Percentiles rank a stretch among this genome's conserved stretches.
Evolutionary conservation across 306 rosid species (phyloP).

Genomic region (Inga oerstediana): DNA sequence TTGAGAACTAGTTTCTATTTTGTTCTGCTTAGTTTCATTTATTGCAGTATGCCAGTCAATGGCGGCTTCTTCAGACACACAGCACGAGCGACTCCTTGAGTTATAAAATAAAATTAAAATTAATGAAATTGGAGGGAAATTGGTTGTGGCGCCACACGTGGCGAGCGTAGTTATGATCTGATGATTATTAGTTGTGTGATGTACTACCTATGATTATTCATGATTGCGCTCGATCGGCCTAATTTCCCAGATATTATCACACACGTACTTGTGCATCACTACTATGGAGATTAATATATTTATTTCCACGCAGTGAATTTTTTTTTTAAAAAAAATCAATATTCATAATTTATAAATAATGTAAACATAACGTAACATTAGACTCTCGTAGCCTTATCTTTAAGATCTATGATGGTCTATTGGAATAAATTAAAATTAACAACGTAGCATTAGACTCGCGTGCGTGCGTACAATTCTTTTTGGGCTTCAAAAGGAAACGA

Average conservation of each 20-base stretch:
- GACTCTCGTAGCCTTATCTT: not conserved
- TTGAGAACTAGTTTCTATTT: not conserved
- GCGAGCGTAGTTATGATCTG: not conserved
- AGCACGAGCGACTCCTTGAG: not conserved
- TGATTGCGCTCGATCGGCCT: not conserved
- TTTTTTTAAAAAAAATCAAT: no score
- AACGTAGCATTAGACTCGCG: not conserved
- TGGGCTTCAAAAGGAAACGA: not conserved
- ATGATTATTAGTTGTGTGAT: not conserved
- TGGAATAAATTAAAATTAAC: not conserved
- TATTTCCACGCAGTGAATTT: not conserved
- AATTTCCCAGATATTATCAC: not conserved
- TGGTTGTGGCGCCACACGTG: not conserved
- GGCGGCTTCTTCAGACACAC: not conserved
- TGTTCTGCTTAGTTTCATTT: not conserved
- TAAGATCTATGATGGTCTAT: not conserved
- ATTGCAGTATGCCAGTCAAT: not conserved
- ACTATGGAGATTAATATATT: not conserved
- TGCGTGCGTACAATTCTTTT: not conserved
- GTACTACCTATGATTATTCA: not conserved
- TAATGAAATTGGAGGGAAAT: not conserved
- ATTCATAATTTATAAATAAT: no score
- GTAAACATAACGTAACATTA: no score
- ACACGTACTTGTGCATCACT: not conserved
- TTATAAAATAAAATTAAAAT: not conserved